Evolutionary conservation across 305 asterid genomes (phyloP).

Genomic region (Fraxinus sp.): DNA sequence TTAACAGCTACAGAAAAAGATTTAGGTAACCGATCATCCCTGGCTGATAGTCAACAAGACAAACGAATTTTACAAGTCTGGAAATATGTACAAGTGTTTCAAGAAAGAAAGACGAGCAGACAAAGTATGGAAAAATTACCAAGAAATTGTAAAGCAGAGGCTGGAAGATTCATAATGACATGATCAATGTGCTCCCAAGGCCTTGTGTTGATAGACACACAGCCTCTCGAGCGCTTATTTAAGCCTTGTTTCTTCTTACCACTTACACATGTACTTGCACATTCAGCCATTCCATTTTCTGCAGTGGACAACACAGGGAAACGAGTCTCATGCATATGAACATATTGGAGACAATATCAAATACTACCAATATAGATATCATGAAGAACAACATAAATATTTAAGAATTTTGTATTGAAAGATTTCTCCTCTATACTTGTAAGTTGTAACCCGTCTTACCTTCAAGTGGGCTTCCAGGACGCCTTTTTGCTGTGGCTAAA

Average conservation of each 20-base stretch:
- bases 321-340: conserved; percentile 20
- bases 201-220: conserved; percentile 46
- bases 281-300: conserved; percentile 41
- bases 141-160: conserved; percentile 82
- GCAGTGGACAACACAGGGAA: conserved; percentile 29
- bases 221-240: conserved; percentile 50
- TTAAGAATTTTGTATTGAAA: not conserved
- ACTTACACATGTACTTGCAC: conserved; percentile 31
- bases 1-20: not conserved
- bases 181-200: conserved; percentile 97
- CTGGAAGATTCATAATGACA: conserved; percentile 90
- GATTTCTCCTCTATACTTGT: not conserved
- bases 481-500: conserved; percentile 49
- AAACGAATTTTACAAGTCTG: not conserved
- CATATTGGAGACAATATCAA: conserved; percentile 16
- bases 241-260: conserved; percentile 50
- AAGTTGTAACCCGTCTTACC: conserved; percentile 36
- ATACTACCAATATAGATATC: not conserved
- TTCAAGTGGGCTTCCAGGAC: conserved; percentile 46
- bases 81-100: not conserved
- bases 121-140: conserved; percentile 42
- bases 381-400: not conserved
- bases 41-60: not conserved
- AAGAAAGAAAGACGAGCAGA: not conserved
- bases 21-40: not conserved